Percentiles rank a stretch among this genome's conserved stretches.
phyloP scores from a whole-genome alignment of 2,329 filamentous ascomycete species.

The Alternaria postmessia region DNA sequence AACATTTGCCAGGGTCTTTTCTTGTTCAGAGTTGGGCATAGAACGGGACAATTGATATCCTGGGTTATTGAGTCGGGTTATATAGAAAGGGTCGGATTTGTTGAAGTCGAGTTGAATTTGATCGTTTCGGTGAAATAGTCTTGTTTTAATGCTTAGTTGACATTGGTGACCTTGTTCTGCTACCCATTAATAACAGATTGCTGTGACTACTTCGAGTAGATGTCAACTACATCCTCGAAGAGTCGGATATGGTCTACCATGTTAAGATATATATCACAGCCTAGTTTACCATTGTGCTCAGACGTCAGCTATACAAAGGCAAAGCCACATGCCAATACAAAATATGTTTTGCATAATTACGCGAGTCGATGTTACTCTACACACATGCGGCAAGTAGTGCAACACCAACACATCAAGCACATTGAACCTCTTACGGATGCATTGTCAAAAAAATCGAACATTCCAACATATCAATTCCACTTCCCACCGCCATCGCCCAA shows the following conservation, averaged over 20 bases:
- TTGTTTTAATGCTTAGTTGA: not conserved
- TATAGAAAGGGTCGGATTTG: not conserved
- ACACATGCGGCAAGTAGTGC: not conserved
- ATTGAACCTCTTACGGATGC: not conserved
- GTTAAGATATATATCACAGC: not conserved
- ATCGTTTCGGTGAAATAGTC: not conserved
- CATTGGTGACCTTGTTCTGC: not conserved
- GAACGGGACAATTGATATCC: not conserved
- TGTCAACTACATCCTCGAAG: not conserved
- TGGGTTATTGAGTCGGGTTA: not conserved
- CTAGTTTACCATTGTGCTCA: not conserved
- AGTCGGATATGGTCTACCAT: not conserved
- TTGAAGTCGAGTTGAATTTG: not conserved
- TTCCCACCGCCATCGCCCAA: not conserved
- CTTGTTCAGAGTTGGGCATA: not conserved
- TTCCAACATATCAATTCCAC: constrained; percentile 8
- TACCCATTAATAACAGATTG: not conserved
- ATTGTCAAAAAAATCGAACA: not conserved
- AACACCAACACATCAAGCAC: not conserved
- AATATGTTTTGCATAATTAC: not conserved
- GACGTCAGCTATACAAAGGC: not conserved
- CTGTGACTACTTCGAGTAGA: not conserved
- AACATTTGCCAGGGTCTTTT: not conserved
- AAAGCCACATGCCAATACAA: too few species aligned
- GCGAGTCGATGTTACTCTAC: not conserved